Conservation (phyloP, 2,329 filamentous ascomycete species). For the Claviceps pusilla region DNA sequence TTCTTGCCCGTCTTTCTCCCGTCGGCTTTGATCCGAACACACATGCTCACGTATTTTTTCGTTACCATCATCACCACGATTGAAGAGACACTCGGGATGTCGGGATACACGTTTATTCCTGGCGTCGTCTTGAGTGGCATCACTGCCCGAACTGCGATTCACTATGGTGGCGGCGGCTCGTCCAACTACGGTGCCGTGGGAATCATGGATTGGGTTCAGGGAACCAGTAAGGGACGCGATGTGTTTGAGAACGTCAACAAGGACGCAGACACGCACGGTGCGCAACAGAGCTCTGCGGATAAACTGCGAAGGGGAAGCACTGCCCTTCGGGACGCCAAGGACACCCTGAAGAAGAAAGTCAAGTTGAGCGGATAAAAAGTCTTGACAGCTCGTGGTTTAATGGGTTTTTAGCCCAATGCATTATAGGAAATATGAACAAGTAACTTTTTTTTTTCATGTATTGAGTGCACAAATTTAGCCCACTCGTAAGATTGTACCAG, state of each 20-base stretch:
- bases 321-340: conserved; percentile 14
- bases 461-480: background rate
- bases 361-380: conserved; percentile 14
- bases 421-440: background rate
- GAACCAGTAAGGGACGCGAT: conserved; percentile 35
- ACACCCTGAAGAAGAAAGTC: conserved; percentile 14
- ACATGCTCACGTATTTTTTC: conserved; percentile 57
- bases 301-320: conserved; percentile 21
- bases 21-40: conserved; percentile 48
- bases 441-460: background rate
- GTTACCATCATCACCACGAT: conserved; percentile 47
- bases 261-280: conserved; percentile 41
- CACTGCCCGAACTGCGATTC: conserved; percentile 23
- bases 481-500: too few relatives aligned
- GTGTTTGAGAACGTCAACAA: conserved; percentile 38
- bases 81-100: conserved; percentile 52
- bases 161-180: conserved; percentile 34
- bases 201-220: conserved; percentile 45
- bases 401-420: background rate
- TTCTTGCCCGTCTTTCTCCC: conserved; percentile 53
- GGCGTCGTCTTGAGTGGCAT: conserved; percentile 39
- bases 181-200: conserved; percentile 51
- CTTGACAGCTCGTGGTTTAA: conserved; percentile 7
- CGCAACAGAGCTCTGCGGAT: conserved; percentile 26
- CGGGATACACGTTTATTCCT: conserved; percentile 47